A percentile compares a stretch with the other conserved stretches of the same genome.
Evolutionary conservation across 805 yeast species (phyloP).

Genomic region (Metschnikowia vanudenii): DNA sequence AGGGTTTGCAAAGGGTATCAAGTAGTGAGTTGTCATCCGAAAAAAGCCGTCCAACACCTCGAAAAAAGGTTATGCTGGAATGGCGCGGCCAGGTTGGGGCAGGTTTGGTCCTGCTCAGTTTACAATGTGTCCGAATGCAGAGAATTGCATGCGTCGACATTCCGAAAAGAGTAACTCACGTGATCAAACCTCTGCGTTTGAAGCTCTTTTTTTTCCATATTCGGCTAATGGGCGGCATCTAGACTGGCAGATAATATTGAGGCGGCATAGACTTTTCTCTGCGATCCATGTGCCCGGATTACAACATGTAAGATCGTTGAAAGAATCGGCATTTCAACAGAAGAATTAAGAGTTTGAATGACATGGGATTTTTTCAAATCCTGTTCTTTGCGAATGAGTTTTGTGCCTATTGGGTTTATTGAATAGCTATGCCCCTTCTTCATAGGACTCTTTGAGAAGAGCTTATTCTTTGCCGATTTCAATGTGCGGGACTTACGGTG

Average conservation of each 20-base stretch:
- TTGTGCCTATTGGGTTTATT: too few relatives aligned
- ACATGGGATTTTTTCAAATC: background rate
- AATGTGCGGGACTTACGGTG: too few relatives aligned
- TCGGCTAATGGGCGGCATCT: slow-evolving; percentile 3
- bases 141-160: slow-evolving; percentile 2
- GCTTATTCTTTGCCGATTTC: too few relatives aligned
- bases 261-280: background rate
- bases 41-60: too few relatives aligned
- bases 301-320: background rate
- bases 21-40: background rate
- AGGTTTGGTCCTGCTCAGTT: background rate
- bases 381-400: too few relatives aligned
- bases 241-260: slow-evolving; percentile 3
- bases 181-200: background rate
- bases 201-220: background rate
- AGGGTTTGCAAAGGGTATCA: background rate
- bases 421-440: too few relatives aligned
- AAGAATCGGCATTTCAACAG: background rate
- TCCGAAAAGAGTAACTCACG: slow-evolving; percentile 1
- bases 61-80: too few relatives aligned
- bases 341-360: background rate
- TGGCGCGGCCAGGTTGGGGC: too few relatives aligned
- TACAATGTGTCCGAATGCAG: slow-evolving; percentile 6
- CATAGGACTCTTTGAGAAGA: too few relatives aligned
- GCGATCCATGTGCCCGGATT: too few relatives aligned